Base-by-base conservation (phyloP, 805 yeast species). In the Ogataea thermomethanolica region DNA sequence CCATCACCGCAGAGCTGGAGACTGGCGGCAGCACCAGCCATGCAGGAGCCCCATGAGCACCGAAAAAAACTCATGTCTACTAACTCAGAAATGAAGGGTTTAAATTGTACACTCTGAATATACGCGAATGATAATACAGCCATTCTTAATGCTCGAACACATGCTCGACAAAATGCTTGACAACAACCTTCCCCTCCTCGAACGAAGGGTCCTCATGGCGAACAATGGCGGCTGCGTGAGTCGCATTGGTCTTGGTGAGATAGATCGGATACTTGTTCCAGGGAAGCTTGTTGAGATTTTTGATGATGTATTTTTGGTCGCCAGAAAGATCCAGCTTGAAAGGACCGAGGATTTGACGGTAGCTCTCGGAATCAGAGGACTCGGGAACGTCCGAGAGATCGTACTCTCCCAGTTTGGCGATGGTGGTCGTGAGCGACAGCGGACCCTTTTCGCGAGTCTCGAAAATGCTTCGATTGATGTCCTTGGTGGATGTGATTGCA, bases 221-320 rank as follows among this genome's bases (percentile, higher is more conserved):
- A 30, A 81, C 85, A 43, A 87, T 84, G 2, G 87, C 81, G 1
- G 93, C 95, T 1, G 95, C 87, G 55, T 87, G 96, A 1, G 95
- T 75, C 31, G 79, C 74, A 35, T 70, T 70, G 5, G 91, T 80
- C 23, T 73, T 65, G 27, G 81, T 71, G 43, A 87, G 82, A 44
- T 81, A 72, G 21, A 87, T 71, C 0, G 93, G 90, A 50, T 62
- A 81, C 56, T 85, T 87, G 30, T 65, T 59, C 95, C 95, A 88
- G 2, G 64, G 53, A 4, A 85, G 57, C 3, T 60, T 49, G 58
- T 86, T 86, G 56, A 87, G 69, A 37, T 71, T 69, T 22, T 62
- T 62, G 24, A 84, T 70, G 29, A 84, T 83, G 10, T 58, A 64
- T 37, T 62, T 51, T 55, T 85, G 90, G 24, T 55, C 46, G 8